phyloP scores from a whole-genome alignment of 169 alveolate species.

The Besnoitia besnoiti region DNA sequence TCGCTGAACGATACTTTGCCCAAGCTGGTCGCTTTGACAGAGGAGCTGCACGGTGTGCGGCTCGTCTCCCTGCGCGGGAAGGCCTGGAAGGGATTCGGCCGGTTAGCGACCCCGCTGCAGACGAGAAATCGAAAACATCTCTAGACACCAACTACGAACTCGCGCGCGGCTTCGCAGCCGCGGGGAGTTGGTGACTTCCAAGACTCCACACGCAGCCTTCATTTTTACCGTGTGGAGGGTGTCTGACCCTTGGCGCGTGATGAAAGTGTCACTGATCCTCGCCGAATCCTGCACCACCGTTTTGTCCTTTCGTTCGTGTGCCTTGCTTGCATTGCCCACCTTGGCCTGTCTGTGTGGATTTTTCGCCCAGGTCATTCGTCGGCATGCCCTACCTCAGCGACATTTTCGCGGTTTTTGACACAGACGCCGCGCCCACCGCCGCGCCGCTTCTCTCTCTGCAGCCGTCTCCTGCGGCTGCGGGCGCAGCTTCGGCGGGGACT shows the following conservation, averaged over 20 bases:
- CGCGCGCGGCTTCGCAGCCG: no score
- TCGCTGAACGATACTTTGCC: not conserved
- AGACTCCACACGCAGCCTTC: no score
- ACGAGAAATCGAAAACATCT: no score
- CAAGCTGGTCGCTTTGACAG: not conserved
- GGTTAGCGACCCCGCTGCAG: no score
- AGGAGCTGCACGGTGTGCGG: not conserved
- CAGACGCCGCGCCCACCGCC: not conserved
- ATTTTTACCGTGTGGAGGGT: no score
- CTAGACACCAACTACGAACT: no score
- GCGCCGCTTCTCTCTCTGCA: not conserved
- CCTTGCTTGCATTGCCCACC: no score
- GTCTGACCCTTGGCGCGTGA: no score
- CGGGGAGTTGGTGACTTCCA: no score
- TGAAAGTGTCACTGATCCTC: no score
- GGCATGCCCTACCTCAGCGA: not conserved
- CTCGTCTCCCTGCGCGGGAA: not conserved
- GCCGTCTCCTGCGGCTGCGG: not conserved
- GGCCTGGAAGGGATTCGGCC: not conserved
- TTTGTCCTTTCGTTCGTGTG: no score
- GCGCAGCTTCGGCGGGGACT: not conserved
- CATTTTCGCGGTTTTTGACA: not conserved
- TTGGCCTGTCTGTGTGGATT: not conserved
- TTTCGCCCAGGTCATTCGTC: not conserved
- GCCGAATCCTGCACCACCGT: no score